A percentile compares a stretch with the other conserved stretches of the same genome.
Evolutionary conservation across 768 basidiomycete species (phyloP).

Genomic region (Neoboletus brunneissimus): DNA sequence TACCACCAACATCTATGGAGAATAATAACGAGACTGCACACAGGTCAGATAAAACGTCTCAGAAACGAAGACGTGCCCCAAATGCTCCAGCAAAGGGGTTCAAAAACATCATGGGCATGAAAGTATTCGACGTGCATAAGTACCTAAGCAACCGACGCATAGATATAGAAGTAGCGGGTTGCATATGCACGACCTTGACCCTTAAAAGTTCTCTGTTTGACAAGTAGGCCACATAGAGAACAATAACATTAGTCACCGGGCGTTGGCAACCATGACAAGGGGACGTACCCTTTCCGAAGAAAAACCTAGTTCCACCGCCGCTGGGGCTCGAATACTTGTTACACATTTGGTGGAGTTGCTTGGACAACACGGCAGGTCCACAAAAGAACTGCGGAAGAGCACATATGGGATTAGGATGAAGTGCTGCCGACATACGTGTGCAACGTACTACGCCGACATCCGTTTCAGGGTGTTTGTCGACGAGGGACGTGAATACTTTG

Average conservation of each 20-base stretch:
- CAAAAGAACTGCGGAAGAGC: conserved; percentile 65
- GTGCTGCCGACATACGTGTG: neutral
- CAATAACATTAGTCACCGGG: neutral
- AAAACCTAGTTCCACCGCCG: conserved; percentile 76
- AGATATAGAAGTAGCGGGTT: neutral
- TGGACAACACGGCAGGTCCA: conserved; percentile 72
- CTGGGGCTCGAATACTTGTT: conserved; percentile 82
- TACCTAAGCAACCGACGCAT: neutral
- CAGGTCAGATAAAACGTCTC: neutral
- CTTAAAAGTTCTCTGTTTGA: conserved; percentile 24
- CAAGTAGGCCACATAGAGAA: neutral
- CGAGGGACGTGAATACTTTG: conserved; percentile 66
- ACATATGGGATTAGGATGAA: neutral
- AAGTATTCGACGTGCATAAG: neutral
- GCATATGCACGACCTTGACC: neutral
- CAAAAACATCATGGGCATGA: neutral
- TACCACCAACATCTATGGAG: neutral
- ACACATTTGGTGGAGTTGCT: conserved; percentile 68
- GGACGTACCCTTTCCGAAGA: conserved; percentile 80
- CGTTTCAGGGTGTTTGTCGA: conserved; percentile 80
- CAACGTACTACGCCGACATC: conserved; percentile 82
- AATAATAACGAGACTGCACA: neutral
- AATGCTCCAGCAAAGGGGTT: neutral
- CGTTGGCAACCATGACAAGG: neutral
- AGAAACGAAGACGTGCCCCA: neutral